A percentile compares a stretch with the other conserved stretches of the same genome.
phyloP scores from a whole-genome alignment of 2,329 filamentous ascomycete genomes.

The Fusarium sarcochroum region DNA sequence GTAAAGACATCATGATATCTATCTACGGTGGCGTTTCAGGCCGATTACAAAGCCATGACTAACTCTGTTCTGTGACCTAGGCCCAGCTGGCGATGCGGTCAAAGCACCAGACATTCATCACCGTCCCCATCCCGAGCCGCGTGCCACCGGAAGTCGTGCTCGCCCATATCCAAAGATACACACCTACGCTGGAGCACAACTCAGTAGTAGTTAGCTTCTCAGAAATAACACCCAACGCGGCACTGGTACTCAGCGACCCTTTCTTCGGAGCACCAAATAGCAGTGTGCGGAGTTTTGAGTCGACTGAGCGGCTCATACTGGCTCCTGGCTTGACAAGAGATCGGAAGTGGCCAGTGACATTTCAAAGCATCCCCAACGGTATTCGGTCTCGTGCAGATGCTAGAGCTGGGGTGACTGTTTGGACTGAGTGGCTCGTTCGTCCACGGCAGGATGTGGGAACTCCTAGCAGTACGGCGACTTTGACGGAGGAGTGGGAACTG shows the following conservation, averaged over 20 bases:
- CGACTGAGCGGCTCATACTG: constrained; percentile 7
- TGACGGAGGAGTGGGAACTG: constrained; percentile 34
- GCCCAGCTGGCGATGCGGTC: constrained; percentile 31
- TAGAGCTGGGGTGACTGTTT: constrained; percentile 19
- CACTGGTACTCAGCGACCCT: constrained; percentile 20
- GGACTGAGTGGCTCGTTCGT: constrained; percentile 31
- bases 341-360: constrained; percentile 23
- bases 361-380: constrained; percentile 31
- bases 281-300: constrained; percentile 22
- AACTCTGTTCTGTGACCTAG: constrained; percentile 5
- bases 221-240: constrained; percentile 17
- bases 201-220: constrained; percentile 21
- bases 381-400: constrained; percentile 33
- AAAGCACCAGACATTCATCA: constrained; percentile 25
- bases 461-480: constrained; percentile 15
- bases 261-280: constrained; percentile 27
- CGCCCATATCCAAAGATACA: constrained; percentile 32
- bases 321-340: constrained; percentile 28
- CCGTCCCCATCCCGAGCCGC: constrained; percentile 29
- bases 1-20: not conserved
- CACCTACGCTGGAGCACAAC: constrained; percentile 26
- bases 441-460: constrained; percentile 20
- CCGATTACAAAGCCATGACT: constrained; percentile 23
- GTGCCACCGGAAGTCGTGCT: constrained; percentile 37
- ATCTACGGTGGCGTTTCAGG: not conserved